Conservation (phyloP, 1,284 basidiomycete species). For the Sanguinoderma infundibulare region DNA sequence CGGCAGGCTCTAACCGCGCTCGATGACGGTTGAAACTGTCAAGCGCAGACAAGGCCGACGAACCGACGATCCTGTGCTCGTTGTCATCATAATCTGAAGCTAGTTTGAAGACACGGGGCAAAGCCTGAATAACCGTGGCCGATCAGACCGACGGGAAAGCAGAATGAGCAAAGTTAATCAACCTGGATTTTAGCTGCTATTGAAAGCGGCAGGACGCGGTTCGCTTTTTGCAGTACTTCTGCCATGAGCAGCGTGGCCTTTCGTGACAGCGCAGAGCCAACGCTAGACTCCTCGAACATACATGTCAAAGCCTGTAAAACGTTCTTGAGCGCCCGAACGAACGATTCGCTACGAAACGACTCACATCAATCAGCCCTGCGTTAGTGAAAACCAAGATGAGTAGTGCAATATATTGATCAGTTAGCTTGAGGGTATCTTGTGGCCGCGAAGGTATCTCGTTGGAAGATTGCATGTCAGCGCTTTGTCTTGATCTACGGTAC, state of each 20-base stretch:
- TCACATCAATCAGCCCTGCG: conserved; percentile 86
- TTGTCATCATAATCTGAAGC: conserved; percentile 78
- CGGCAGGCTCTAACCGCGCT: conserved; percentile 61
- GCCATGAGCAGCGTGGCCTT: conserved; percentile 95
- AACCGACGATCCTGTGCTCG: conserved; percentile 82
- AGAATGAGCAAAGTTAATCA: conserved; percentile 19
- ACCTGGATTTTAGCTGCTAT: conserved; percentile 87
- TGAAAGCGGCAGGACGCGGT: conserved; percentile 84
- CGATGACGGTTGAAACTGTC: conserved; percentile 92
- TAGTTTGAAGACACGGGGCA: conserved; percentile 86
- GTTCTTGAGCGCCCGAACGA: not conserved
- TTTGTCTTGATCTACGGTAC: conserved; percentile 64
- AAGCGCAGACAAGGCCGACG: conserved; percentile 85
- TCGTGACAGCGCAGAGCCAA: conserved; percentile 71
- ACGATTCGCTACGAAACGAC: conserved; percentile 28
- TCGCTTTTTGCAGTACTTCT: conserved; percentile 88
- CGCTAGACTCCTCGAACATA: conserved; percentile 81
- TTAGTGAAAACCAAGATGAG: conserved; percentile 87
- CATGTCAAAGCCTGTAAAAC: conserved; percentile 72
- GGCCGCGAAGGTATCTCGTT: conserved; percentile 47
- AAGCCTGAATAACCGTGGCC: conserved; percentile 56
- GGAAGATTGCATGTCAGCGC: conserved; percentile 37
- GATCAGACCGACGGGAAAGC: not conserved
- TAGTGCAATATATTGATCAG: conserved; percentile 95
- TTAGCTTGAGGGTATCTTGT: conserved; percentile 75